Percentiles rank a stretch among this genome's conserved stretches.
These are phyloP conservation scores for Benincasa hispida DNA, from an alignment of 306 rosid species.

Conservation along the genomic window DNA sequence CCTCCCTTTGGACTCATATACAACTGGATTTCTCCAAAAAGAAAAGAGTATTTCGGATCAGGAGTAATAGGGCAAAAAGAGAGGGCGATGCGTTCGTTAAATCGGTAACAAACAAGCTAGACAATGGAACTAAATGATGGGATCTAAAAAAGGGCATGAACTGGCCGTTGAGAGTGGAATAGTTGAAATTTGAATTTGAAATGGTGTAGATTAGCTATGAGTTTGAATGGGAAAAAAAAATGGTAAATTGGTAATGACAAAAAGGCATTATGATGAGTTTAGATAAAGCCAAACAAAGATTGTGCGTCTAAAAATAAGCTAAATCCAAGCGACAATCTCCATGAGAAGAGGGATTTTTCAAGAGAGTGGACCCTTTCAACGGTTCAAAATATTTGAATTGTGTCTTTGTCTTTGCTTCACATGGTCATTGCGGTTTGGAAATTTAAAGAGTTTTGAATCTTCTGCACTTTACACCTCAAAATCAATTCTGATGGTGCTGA, in stretches of 20 bases:
- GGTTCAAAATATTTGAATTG: conserved; percentile 1
- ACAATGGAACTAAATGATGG: neutral
- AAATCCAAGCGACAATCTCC: neutral
- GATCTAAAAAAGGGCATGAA: neutral
- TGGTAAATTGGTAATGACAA: neutral
- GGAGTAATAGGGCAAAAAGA: no score
- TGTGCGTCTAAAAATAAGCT: neutral
- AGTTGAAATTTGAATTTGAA: neutral
- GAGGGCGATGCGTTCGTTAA: no score
- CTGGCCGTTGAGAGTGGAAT: neutral
- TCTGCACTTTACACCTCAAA: neutral
- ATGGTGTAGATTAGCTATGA: neutral
- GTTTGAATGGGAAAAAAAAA: neutral
- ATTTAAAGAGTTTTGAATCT: neutral
- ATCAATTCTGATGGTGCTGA: no score
- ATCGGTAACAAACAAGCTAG: no score
- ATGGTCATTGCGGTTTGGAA: neutral
- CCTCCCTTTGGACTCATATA: no score
- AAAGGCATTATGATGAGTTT: neutral
- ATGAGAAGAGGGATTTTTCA: neutral
- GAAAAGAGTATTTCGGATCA: no score
- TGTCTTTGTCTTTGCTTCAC: neutral
- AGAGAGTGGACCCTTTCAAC: neutral
- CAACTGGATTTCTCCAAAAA: no score
- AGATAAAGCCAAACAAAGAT: neutral